phyloP scores from a whole-genome alignment of 2,329 filamentous ascomycete genomes.

The Hymenoscyphus fructigenus region DNA sequence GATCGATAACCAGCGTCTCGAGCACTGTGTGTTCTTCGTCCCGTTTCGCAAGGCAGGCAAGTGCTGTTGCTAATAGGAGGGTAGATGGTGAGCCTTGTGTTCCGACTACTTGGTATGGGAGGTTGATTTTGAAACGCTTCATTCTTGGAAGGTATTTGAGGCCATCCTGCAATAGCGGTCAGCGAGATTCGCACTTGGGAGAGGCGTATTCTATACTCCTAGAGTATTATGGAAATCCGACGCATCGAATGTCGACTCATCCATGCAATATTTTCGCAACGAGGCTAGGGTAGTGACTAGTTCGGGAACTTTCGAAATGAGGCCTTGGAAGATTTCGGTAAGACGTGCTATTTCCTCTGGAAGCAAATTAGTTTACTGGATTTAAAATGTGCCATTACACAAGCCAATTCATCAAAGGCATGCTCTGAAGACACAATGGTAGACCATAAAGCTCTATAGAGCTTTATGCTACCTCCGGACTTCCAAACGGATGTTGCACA shows the following conservation, averaged over 20 bases:
- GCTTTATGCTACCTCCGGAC: background rate
- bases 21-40: constrained; percentile 45
- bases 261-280: constrained; percentile 50
- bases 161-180: constrained; percentile 32
- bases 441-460: background rate
- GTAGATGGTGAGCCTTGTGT: constrained; percentile 48
- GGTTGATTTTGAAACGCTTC: constrained; percentile 48
- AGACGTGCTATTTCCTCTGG: constrained; percentile 51
- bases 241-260: constrained; percentile 49
- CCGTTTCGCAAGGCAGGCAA: constrained; percentile 48
- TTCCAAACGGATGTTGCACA: background rate
- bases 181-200: background rate
- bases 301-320: constrained; percentile 40
- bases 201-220: constrained; percentile 29
- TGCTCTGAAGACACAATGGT: background rate
- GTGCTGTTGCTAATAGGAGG: constrained; percentile 51
- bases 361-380: background rate
- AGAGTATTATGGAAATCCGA: constrained; percentile 45
- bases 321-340: constrained; percentile 44
- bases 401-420: background rate
- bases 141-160: constrained; percentile 47
- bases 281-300: constrained; percentile 47
- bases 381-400: background rate
- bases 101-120: constrained; percentile 52
- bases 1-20: constrained; percentile 50